Evolutionary conservation across 371 early-diverging fungal genomes (phyloP).

Genomic region (Mortierella sp.): DNA sequence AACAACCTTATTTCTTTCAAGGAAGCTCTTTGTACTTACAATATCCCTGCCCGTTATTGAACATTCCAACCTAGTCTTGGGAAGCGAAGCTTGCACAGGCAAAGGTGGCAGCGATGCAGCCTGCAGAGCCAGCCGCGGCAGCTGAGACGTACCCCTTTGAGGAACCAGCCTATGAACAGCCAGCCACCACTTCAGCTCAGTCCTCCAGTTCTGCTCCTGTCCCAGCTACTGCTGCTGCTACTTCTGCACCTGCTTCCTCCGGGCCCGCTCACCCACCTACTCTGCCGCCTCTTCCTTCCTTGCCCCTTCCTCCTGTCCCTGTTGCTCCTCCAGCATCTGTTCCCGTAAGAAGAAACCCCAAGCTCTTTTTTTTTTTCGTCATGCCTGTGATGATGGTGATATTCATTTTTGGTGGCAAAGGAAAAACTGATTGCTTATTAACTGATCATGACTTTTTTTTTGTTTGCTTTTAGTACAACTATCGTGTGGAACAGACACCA

Average conservation of each 20-base stretch:
- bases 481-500: conserved; percentile 42
- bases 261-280: not conserved
- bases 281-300: conserved; percentile 1
- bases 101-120: conserved; percentile 82
- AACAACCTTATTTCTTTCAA: not conserved
- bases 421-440: not conserved
- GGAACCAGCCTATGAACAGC: conserved; percentile 39
- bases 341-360: conserved; percentile 1
- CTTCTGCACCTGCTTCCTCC: conserved; percentile 7
- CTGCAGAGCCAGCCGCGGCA: conserved; percentile 62
- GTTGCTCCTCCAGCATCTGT: conserved; percentile 15
- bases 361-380: conserved; percentile 6
- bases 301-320: conserved; percentile 6
- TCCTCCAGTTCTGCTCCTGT: not conserved
- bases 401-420: not conserved
- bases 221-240: not conserved
- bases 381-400: not conserved
- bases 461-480: conserved; percentile 26
- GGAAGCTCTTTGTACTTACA: not conserved
- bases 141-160: conserved; percentile 49
- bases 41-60: not conserved
- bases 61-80: conserved; percentile 74
- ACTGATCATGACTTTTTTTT: not conserved
- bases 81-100: conserved; percentile 86
- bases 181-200: conserved; percentile 20